phyloP scores from a whole-genome alignment of 192 early-diverging fungal genomes.

The Gryganskiella cystojenkinii region DNA sequence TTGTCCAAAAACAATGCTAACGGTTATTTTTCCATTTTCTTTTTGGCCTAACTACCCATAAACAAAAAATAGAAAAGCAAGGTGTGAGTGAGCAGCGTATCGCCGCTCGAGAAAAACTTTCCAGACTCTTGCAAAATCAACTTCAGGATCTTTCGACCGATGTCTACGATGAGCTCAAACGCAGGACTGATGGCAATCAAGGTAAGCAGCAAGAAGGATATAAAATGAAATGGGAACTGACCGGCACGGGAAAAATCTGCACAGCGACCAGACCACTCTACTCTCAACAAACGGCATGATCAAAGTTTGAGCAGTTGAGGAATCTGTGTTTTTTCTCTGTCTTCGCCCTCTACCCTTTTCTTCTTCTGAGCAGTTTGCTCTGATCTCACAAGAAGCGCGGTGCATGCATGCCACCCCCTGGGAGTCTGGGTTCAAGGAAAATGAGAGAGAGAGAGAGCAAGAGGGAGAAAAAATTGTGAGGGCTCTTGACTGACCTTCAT shows the following conservation, averaged over 20 bases:
- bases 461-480: not conserved
- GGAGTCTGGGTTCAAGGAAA: no score
- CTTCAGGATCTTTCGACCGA: conserved; percentile 96
- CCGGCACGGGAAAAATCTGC: no score
- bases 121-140: conserved; percentile 80
- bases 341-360: not conserved
- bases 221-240: not conserved
- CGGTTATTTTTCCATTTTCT: conserved; percentile 6
- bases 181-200: conserved; percentile 68
- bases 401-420: no score
- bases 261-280: no score
- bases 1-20: not conserved
- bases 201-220: conserved; percentile 60
- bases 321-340: not conserved
- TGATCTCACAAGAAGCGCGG: no score
- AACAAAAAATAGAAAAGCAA: conserved; percentile 47
- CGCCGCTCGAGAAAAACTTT: conserved; percentile 79
- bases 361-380: not conserved
- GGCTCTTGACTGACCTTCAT: not conserved
- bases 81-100: conserved; percentile 56
- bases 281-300: no score
- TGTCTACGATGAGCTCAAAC: conserved; percentile 93
- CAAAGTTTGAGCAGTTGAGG: no score
- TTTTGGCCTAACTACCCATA: conserved; percentile 5
- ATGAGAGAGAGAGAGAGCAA: no score